A percentile compares a stretch with the other conserved stretches of the same genome.
phyloP scores from a whole-genome alignment of 352 stramenopile species.

The Phytophthora tubulina region DNA sequence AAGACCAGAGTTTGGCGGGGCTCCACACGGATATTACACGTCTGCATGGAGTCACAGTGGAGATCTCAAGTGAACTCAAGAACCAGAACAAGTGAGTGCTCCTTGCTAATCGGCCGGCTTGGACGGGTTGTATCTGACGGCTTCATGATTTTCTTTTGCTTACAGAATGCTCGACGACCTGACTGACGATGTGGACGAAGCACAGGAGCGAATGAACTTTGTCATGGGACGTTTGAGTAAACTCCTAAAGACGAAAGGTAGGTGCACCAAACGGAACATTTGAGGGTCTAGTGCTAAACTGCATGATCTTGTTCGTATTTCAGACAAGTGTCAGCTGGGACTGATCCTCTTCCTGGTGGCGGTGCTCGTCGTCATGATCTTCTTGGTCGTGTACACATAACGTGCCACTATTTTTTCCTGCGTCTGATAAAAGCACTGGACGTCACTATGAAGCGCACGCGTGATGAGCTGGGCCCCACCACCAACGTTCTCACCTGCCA shows the following conservation, averaged over 20 bases:
- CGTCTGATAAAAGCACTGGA: not conserved
- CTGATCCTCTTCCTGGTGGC: slow-evolving; percentile 78
- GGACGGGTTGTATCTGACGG: not conserved
- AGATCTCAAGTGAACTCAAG: slow-evolving; percentile 78
- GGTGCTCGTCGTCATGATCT: slow-evolving; percentile 79
- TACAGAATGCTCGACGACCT: slow-evolving; percentile 82
- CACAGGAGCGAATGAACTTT: slow-evolving; percentile 86
- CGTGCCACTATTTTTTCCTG: not conserved
- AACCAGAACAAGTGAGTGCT: slow-evolving; percentile 75
- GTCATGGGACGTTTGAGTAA: slow-evolving; percentile 83
- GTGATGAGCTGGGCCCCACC: not conserved
- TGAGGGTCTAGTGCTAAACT: not conserved
- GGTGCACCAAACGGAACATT: not conserved
- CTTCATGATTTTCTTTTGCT: not conserved
- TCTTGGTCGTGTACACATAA: slow-evolving; percentile 89
- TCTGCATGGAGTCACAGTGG: slow-evolving; percentile 73
- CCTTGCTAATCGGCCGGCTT: not conserved
- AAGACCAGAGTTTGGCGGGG: slow-evolving; percentile 70
- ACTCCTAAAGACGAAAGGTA: slow-evolving; percentile 87
- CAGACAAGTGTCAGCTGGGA: slow-evolving; percentile 82
- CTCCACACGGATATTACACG: slow-evolving; percentile 63
- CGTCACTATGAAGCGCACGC: slow-evolving; percentile 15
- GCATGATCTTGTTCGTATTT: no score
- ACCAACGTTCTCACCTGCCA: no score
- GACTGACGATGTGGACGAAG: slow-evolving; percentile 75